Conservation (phyloP, 2,329 filamentous ascomycete genomes). For the Fusarium sororula region DNA sequence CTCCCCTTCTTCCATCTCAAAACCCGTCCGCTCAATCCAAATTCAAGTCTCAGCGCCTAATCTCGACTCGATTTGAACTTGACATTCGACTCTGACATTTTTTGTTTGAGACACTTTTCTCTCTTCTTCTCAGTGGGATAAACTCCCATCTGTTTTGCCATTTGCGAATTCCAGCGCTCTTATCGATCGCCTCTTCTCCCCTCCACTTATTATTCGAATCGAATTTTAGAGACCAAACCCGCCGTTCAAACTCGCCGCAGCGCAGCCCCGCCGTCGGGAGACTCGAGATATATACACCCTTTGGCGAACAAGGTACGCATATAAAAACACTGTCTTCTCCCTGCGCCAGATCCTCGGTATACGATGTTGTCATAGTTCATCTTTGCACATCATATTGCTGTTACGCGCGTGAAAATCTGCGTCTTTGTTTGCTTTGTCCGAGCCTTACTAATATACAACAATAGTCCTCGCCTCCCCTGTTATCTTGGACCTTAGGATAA, state of each 20-base stretch:
- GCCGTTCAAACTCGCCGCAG: conserved; percentile 37
- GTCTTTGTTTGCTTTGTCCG: conserved; percentile 11
- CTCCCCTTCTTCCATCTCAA: conserved; percentile 43
- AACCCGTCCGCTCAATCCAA: conserved; percentile 35
- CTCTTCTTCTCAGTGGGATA: conserved; percentile 15
- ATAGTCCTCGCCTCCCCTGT: conserved; percentile 27
- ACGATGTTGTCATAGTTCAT: not conserved
- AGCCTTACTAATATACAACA: conserved; percentile 34
- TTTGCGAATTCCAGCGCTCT: conserved; percentile 4
- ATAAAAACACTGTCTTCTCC: not conserved
- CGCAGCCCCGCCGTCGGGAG: conserved; percentile 41
- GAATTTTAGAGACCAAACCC: conserved; percentile 33
- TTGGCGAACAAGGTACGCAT: conserved; percentile 41
- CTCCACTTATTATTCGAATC: conserved; percentile 40
- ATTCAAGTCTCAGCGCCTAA: conserved; percentile 33
- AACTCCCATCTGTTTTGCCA: not conserved
- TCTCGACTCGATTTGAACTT: conserved; percentile 31
- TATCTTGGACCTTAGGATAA: conserved; percentile 8
- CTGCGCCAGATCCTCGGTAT: not conserved
- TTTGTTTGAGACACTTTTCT: conserved; percentile 30
- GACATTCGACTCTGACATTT: conserved; percentile 15
- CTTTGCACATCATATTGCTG: not conserved
- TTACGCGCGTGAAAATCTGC: conserved; percentile 8
- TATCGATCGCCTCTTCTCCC: conserved; percentile 3
- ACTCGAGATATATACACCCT: conserved; percentile 34